A percentile compares a stretch with the other conserved stretches of the same genome.
phyloP scores from a whole-genome alignment of 495 filamentous ascomycete genomes.

The Parmelia sp. region DNA sequence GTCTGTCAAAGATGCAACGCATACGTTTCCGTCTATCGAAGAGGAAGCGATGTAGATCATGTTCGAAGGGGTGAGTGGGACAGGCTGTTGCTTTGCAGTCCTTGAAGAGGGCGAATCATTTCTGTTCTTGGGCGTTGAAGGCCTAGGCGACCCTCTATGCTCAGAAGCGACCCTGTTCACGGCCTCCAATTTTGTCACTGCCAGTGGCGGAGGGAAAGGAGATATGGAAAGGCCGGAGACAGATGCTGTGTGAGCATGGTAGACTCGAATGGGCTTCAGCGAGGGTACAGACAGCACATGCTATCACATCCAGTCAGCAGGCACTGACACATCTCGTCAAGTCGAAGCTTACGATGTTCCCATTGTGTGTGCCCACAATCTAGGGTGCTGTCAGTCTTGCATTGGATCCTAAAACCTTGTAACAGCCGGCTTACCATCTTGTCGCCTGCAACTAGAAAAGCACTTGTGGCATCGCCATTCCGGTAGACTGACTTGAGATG shows the following conservation, averaged over 20 bases:
- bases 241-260: conserved; percentile 86
- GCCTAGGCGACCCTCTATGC: conserved; percentile 38
- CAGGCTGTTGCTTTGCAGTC: conserved; percentile 41
- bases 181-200: conserved; percentile 49
- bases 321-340: conserved; percentile 1
- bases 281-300: conserved; percentile 78
- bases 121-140: conserved; percentile 41
- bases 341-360: conserved; percentile 73
- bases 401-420: background rate
- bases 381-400: conserved; percentile 34
- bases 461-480: conserved; percentile 89
- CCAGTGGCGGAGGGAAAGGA: conserved; percentile 72
- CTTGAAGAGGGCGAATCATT: conserved; percentile 45
- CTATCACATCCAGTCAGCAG: conserved; percentile 38
- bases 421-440: conserved; percentile 67
- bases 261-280: conserved; percentile 71
- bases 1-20: conserved; percentile 73
- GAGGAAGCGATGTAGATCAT: conserved; percentile 87
- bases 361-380: conserved; percentile 94
- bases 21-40: conserved; percentile 93
- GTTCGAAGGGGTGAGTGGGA: conserved; percentile 71
- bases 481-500: conserved; percentile 75
- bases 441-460: conserved; percentile 83
- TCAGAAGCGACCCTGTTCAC: conserved; percentile 42
- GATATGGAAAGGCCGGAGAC: conserved; percentile 87